phyloP scores from a whole-genome alignment of 495 filamentous ascomycete genomes.

The Xylaria scruposa region DNA sequence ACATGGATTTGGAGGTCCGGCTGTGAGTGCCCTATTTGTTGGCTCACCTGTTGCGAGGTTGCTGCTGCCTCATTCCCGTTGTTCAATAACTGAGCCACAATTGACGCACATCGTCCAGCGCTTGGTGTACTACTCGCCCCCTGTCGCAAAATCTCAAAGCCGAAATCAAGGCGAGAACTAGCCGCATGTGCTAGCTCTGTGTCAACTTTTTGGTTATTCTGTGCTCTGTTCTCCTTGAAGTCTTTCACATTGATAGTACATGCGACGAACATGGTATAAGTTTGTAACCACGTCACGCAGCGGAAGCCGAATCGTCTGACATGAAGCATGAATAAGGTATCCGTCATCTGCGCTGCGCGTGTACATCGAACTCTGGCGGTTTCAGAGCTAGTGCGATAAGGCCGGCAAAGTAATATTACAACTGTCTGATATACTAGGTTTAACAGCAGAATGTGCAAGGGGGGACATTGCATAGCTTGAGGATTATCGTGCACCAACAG shows the following conservation, averaged over 20 bases:
- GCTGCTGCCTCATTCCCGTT: not conserved
- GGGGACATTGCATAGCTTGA: slow-evolving; percentile 1
- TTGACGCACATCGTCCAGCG: slow-evolving; percentile 9
- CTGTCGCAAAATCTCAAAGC: slow-evolving; percentile 7
- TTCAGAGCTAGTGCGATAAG: slow-evolving; percentile 12
- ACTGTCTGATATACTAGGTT: slow-evolving; percentile 13
- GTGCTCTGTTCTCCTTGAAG: slow-evolving; percentile 4
- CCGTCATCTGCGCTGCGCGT: slow-evolving; percentile 11
- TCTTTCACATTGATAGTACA: slow-evolving; percentile 12
- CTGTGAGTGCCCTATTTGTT: not conserved
- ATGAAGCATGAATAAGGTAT: slow-evolving; percentile 12
- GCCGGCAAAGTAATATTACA: slow-evolving; percentile 18
- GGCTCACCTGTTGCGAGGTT: not conserved
- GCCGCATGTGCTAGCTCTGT: slow-evolving; percentile 5
- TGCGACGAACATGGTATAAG: slow-evolving; percentile 12
- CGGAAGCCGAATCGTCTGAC: slow-evolving; percentile 13
- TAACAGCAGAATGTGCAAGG: slow-evolving; percentile 7
- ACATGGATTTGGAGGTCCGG: not conserved
- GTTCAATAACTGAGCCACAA: slow-evolving; percentile 11
- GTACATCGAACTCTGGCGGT: slow-evolving; percentile 5
- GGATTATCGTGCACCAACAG: slow-evolving; percentile 6
- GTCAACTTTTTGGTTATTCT: not conserved
- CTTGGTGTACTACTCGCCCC: slow-evolving; percentile 1
- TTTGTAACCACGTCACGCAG: slow-evolving; percentile 14
- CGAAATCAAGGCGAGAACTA: slow-evolving; percentile 16